Base-by-base conservation (phyloP, 176 grass and related monocot genomes). In the Puccinellia tenuiflora region DNA sequence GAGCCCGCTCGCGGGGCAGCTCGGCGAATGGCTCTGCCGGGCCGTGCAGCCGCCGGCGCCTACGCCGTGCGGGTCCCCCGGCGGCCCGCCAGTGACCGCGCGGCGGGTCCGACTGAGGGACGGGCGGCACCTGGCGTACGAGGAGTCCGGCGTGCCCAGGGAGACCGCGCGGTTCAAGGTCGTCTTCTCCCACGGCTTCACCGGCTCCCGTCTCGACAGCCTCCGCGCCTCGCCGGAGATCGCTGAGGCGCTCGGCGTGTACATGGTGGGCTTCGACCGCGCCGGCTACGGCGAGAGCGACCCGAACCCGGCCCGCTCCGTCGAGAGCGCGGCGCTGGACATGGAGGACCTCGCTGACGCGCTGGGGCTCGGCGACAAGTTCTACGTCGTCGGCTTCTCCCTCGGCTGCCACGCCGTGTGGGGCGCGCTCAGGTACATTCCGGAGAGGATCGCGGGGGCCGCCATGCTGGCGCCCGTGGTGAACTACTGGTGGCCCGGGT, bases 401-500 rank as follows among this genome's bases (percentile, higher is more conserved):
- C 78, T 94, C 54, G 92, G 92, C 63, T 84, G 85, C 76, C 89
- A 91, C 82, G 92, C 89, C 52, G 89, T 91, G 15, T 94, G 89
- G 92, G 92, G 83, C 65, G 79, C 89, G 21, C 69, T 94, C 47
- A 82, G 81, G 39, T 85, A 91, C 47, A 89, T 91, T 54, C 92
- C 89, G 3, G 83, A 82, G 31, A 78, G 89, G 80, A 66, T 94
- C 53, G 86, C 89, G 8, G 92, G 92, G 42, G 92, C 81, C 3
- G 92, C 85, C 17, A 76, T 94, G 68, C 70, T 91, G 38, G 92
- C 92, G 37, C 89, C 92, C 1, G 89, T 94, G 35, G 88, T 94
- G 64, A 94, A 94, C 84, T 87, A 94, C 83, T 79, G 92, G 86
- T 94, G 92, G 91, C 91, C 94, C 15, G 94, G 94, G 14, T 92